Conservation (phyloP, 441 rosid genomes). For the Cnidoscolus chayamansa region DNA sequence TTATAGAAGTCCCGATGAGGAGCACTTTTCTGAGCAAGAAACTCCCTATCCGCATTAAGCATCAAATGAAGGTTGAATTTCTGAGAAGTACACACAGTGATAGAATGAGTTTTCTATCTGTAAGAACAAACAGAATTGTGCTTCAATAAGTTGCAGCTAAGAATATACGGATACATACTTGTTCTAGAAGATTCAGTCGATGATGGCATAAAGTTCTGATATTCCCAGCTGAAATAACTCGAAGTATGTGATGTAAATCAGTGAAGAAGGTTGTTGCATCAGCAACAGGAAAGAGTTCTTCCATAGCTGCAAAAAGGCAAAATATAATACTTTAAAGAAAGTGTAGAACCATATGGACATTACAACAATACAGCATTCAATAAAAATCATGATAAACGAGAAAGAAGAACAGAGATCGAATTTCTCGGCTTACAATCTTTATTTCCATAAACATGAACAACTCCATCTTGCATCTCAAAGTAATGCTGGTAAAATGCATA, state of each 20-base stretch:
- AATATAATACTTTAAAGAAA: slow-evolving; percentile 6
- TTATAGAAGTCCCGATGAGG: slow-evolving; percentile 98
- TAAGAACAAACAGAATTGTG: slow-evolving; percentile 11
- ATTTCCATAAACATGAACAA: slow-evolving; percentile 73
- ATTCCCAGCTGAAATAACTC: slow-evolving; percentile 88
- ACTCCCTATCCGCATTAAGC: slow-evolving; percentile 97
- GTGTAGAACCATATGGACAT: neutral
- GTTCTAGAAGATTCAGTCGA: slow-evolving; percentile 93
- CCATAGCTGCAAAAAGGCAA: slow-evolving; percentile 47
- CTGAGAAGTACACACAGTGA: slow-evolving; percentile 37
- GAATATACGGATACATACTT: slow-evolving; percentile 37
- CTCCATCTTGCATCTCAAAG: slow-evolving; percentile 97
- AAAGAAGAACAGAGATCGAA: slow-evolving; percentile 6
- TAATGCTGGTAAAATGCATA: slow-evolving; percentile 55
- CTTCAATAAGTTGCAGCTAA: slow-evolving; percentile 2
- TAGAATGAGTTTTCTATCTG: slow-evolving; percentile 20
- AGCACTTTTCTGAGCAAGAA: slow-evolving; percentile 98
- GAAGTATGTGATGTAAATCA: slow-evolving; percentile 82
- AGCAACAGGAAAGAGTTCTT: slow-evolving; percentile 91
- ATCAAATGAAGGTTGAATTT: slow-evolving; percentile 98
- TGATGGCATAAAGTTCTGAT: slow-evolving; percentile 91
- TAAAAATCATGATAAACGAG: slow-evolving; percentile 13
- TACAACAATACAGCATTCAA: neutral
- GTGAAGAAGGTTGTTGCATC: slow-evolving; percentile 96
- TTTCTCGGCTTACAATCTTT: slow-evolving; percentile 61